Evolutionary conservation across 164 flowering plant species (phyloP), one percentile per base, ranked within the genome.

Genomic region (Vitis amurensis): DNA sequence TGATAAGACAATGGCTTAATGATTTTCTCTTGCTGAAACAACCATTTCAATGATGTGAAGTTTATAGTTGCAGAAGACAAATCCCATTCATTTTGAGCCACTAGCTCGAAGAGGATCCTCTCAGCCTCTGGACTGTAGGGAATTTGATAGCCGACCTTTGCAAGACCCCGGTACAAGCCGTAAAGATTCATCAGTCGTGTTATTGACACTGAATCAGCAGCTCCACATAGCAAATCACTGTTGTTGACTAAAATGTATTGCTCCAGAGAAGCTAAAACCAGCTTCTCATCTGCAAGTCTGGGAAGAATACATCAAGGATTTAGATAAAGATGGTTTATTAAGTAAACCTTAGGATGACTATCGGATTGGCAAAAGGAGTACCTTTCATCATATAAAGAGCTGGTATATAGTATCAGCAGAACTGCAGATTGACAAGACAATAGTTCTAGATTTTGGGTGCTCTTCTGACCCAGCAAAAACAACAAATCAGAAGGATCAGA

Each of bases 211-310:
- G 86, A 79, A 67, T 79, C 75, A 61, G 76, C 66, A 15, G 70
- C 59, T 61, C 81, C 78, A 60, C 16, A 51, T 11, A 74, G 67
- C 55, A 83, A 67, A 55, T 82, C 77, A 68, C 73, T 73, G 57
- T 79, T 69, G 75, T 91, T 93, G 57, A 86, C 82, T 44, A 93
- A 82, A 79, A 95, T 85, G 80, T 89, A 93, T 52, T 90, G 95
- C 79, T 95, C 99, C 70, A 93, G 74, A 31, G 97, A 89, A 71
- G 92, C 88, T 76, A 95, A 79, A 67, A 93, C 83, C 77, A 81
- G 76, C 71, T 78, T 90, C 68, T 89, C 98, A 84, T 91, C 99
- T 64, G 94, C 97, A 82, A 93, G 81, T 76, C 98, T 95, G 77
- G 48, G 14, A 71, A 66, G 63, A 74, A 66, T 66, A 64, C 11